phyloP scores from a whole-genome alignment of 768 basidiomycete species.

The Collybiopsis luxurians region DNA sequence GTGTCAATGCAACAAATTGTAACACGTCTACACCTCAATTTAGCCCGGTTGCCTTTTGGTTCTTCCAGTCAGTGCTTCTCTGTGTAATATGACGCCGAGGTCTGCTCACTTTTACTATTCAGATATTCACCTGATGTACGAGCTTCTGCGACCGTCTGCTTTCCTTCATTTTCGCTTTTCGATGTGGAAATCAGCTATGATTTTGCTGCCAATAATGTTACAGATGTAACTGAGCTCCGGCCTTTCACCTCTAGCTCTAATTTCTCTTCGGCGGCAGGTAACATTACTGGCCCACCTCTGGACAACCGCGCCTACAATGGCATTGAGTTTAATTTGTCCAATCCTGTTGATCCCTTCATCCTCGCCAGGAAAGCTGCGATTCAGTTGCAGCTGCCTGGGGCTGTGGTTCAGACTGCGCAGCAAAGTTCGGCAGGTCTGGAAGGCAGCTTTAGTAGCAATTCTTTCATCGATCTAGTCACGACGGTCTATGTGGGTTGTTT shows the following conservation, averaged over 20 bases:
- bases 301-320: slow-evolving; percentile 53
- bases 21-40: slow-evolving; percentile 29
- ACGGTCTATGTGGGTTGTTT: slow-evolving; percentile 46
- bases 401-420: slow-evolving; percentile 46
- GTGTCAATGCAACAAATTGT: slow-evolving; percentile 28
- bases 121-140: slow-evolving; percentile 30
- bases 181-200: slow-evolving; percentile 45
- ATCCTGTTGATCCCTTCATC: slow-evolving; percentile 40
- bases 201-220: slow-evolving; percentile 40
- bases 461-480: slow-evolving; percentile 35
- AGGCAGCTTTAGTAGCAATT: slow-evolving; percentile 32
- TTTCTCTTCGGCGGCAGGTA: slow-evolving; percentile 38
- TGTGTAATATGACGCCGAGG: not conserved
- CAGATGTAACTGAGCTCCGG: slow-evolving; percentile 36
- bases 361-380: slow-evolving; percentile 39
- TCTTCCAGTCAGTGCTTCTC: slow-evolving; percentile 27
- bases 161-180: slow-evolving; percentile 39
- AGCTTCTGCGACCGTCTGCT: slow-evolving; percentile 48
- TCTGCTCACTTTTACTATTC: not conserved
- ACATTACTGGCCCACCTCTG: slow-evolving; percentile 43
- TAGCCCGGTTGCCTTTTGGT: slow-evolving; percentile 55
- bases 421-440: slow-evolving; percentile 34
- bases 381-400: slow-evolving; percentile 47
- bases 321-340: slow-evolving; percentile 42
- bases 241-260: slow-evolving; percentile 35